Percentiles rank a stretch among this genome's conserved stretches.
These are phyloP conservation scores for Macrophomina pseudophaseolina DNA, from an alignment of 2,329 filamentous ascomycete genomes.

Conservation along the genomic window DNA sequence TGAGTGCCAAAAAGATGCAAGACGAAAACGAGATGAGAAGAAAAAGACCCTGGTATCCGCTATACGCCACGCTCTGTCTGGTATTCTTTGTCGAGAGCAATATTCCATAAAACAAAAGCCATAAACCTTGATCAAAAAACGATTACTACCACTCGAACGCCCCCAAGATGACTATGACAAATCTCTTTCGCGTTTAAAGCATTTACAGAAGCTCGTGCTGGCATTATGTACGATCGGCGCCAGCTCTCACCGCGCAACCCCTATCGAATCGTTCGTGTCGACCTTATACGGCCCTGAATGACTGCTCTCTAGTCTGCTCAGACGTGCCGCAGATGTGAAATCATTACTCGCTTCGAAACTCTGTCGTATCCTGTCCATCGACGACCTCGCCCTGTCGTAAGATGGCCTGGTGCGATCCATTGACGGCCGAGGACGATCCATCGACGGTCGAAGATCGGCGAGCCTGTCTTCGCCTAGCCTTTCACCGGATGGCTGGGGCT, in stretches of 20 bases:
- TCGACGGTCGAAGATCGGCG: constrained; percentile 10
- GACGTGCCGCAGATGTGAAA: constrained; percentile 86
- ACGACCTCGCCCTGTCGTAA: constrained; percentile 84
- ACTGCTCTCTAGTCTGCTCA: constrained; percentile 80
- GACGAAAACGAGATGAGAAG: neutral
- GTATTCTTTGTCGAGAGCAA: constrained; percentile 24
- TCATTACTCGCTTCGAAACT: constrained; percentile 89
- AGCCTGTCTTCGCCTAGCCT: constrained; percentile 1
- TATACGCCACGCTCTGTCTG: constrained; percentile 18
- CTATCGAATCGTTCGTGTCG: constrained; percentile 1
- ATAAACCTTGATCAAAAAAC: constrained; percentile 5
- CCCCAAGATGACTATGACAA: constrained; percentile 24
- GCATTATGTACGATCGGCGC: constrained; percentile 21
- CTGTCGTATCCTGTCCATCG: constrained; percentile 82
- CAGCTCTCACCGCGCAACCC: constrained; percentile 17
- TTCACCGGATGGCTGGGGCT: constrained; percentile 19
- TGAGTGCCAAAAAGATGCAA: constrained; percentile 11
- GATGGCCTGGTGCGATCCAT: constrained; percentile 68
- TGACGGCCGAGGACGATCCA: constrained; percentile 14
- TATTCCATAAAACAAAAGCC: constrained; percentile 11
- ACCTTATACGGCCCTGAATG: constrained; percentile 22
- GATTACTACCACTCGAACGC: constrained; percentile 20
- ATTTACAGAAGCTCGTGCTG: constrained; percentile 24
- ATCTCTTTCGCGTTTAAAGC: constrained; percentile 25
- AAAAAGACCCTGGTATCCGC: constrained; percentile 21